A percentile compares a stretch with the other conserved stretches of the same genome.
phyloP scores from a whole-genome alignment of 176 grass and related monocot species.

The Typha latifolia region DNA sequence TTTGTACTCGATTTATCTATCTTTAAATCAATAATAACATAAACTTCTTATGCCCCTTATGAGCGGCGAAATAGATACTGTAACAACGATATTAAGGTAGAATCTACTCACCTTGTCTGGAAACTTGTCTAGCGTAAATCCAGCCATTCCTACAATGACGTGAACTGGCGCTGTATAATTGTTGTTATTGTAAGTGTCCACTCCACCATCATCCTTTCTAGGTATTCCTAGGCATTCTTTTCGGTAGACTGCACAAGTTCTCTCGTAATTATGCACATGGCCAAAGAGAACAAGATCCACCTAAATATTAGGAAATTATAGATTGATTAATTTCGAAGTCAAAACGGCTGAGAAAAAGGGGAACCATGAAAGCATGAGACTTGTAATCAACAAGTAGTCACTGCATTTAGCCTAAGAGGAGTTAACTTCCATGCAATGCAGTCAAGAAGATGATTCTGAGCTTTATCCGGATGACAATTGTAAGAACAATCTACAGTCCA shows the following conservation, averaged over 20 bases:
- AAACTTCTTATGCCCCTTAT: too few species aligned
- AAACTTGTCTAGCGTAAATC: constrained; percentile 58
- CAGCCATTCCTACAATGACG: constrained; percentile 56
- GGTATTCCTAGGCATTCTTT: constrained; percentile 42
- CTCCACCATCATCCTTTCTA: constrained; percentile 42
- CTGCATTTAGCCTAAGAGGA: too few species aligned
- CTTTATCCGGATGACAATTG: too few species aligned
- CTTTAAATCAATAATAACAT: too few species aligned
- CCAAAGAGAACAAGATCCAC: constrained; percentile 85
- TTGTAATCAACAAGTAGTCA: too few species aligned
- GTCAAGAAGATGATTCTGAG: too few species aligned
- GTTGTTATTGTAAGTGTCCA: constrained; percentile 68
- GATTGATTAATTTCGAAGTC: neutral
- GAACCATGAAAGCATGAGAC: constrained; percentile 8
- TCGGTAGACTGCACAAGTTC: constrained; percentile 55
- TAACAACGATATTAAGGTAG: constrained; percentile 12
- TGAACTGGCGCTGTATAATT: constrained; percentile 73
- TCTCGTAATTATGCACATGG: constrained; percentile 90
- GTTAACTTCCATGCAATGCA: too few species aligned
- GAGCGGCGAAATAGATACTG: too few species aligned
- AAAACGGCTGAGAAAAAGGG: neutral
- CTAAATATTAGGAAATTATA: constrained; percentile 9
- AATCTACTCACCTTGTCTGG: constrained; percentile 25
- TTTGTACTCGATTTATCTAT: too few species aligned
- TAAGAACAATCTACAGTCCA: too few species aligned